Evolutionary conservation across 108 stramenopile species (phyloP).

Genomic region (Mediolabrus comicus): DNA sequence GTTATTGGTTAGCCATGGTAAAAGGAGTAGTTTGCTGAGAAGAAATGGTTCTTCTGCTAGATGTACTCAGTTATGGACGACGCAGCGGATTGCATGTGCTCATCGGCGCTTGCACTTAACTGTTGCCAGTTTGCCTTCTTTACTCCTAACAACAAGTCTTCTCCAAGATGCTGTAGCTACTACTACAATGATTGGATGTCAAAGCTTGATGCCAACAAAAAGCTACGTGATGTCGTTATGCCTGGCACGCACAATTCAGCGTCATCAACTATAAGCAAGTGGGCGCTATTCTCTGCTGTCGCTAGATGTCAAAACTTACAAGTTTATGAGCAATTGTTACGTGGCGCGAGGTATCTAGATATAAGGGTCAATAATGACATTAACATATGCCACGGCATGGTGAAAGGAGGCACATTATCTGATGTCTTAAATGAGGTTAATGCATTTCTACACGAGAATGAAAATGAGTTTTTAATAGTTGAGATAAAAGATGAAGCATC

Average conservation of each 20-base stretch:
- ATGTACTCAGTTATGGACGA: no score
- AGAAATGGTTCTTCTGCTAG: no score
- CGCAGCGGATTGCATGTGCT: constrained; percentile 40
- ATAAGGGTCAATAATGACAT: constrained; percentile 35
- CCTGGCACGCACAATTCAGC: constrained; percentile 72
- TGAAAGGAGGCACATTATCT: constrained; percentile 46
- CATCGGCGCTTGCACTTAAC: constrained; percentile 58
- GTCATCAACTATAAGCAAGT: constrained; percentile 54
- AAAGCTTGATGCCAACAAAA: constrained; percentile 45
- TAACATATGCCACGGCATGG: constrained; percentile 49
- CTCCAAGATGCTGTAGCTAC: constrained; percentile 31
- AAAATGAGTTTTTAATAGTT: constrained; percentile 57
- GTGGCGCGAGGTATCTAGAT: constrained; percentile 63
- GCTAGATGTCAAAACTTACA: constrained; percentile 59
- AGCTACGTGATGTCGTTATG: constrained; percentile 38
- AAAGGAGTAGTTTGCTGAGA: no score
- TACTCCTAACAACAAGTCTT: constrained; percentile 29
- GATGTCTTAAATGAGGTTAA: constrained; percentile 53
- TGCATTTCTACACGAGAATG: constrained; percentile 48
- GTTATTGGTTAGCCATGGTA: no score
- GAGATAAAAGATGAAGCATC: constrained; percentile 22
- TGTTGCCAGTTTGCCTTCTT: constrained; percentile 68
- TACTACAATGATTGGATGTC: constrained; percentile 59
- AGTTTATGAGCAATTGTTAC: constrained; percentile 56
- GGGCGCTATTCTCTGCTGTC: constrained; percentile 55